phyloP scores from a whole-genome alignment of 805 yeast species.

The Soucietia sequanensis region DNA sequence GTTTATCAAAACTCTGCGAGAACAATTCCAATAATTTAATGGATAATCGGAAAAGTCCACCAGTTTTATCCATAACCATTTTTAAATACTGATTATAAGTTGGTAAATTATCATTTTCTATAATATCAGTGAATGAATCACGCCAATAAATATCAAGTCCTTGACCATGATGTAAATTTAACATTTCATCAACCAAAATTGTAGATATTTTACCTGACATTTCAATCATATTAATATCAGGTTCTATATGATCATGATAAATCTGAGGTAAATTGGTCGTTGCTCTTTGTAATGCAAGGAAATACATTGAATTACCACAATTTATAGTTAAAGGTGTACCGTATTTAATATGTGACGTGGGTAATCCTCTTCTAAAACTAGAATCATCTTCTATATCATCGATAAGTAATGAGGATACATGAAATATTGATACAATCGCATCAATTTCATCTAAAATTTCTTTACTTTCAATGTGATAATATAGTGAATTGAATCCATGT shows the following conservation, averaged over 20 bases:
- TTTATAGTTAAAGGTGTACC: conserved; percentile 83
- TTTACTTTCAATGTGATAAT: conserved; percentile 25
- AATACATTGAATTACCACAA: conserved; percentile 79
- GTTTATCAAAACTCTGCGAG: conserved; percentile 4
- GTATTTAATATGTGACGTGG: conserved; percentile 73
- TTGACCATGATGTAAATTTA: conserved; percentile 85
- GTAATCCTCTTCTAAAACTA: conserved; percentile 66
- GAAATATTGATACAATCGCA: conserved; percentile 31
- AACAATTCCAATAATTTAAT: conserved; percentile 56
- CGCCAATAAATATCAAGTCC: conserved; percentile 90
- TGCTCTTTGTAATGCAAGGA: conserved; percentile 60
- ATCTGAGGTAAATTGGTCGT: conserved; percentile 12
- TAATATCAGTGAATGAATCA: conserved; percentile 37
- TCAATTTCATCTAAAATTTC: conserved; percentile 23
- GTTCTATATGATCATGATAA: conserved; percentile 5
- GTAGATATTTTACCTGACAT: conserved; percentile 28
- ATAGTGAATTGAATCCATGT: conserved; percentile 32
- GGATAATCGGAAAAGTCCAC: conserved; percentile 80
- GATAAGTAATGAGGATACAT: conserved; percentile 42
- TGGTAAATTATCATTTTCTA: conserved; percentile 20
- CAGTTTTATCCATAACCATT: conserved; percentile 87
- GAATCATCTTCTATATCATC: conserved; percentile 91
- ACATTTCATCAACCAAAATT: conserved; percentile 68
- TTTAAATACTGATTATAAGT: conserved; percentile 51
- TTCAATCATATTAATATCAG: conserved; percentile 23